These are phyloP conservation scores for Rubia yunnanensis DNA, from an alignment of 257 asterid species.

Conservation along the genomic window DNA sequence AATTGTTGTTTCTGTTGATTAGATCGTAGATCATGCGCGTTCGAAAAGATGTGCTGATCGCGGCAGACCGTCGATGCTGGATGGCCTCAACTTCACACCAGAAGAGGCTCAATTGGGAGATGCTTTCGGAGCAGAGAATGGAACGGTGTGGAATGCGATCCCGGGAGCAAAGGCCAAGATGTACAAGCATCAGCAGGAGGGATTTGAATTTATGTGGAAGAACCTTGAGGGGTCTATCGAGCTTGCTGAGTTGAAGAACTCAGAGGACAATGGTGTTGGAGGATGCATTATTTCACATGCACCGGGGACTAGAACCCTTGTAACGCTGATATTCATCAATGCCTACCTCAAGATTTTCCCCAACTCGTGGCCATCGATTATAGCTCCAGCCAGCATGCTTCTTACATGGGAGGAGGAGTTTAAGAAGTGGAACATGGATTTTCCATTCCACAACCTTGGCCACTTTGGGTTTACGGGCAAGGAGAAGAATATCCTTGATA, in stretches of 20 bases:
- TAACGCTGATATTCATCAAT: slow-evolving; percentile 41
- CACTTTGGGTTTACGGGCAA: slow-evolving; percentile 20
- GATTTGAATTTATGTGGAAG: slow-evolving; percentile 57
- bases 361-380: slow-evolving; percentile 34
- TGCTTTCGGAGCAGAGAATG: slow-evolving; percentile 1
- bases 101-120: slow-evolving; percentile 4
- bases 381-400: slow-evolving; percentile 58
- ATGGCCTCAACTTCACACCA: slow-evolving; percentile 12
- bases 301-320: slow-evolving; percentile 61
- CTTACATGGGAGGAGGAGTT: slow-evolving; percentile 67
- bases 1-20: neutral
- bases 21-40: slow-evolving; percentile 17
- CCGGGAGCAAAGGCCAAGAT: slow-evolving; percentile 27
- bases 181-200: slow-evolving; percentile 59
- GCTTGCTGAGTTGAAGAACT: slow-evolving; percentile 26
- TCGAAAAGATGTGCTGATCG: slow-evolving; percentile 2
- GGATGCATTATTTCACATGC: slow-evolving; percentile 76
- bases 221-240: slow-evolving; percentile 42
- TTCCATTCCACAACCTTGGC: slow-evolving; percentile 44
- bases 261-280: slow-evolving; percentile 27
- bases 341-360: slow-evolving; percentile 43
- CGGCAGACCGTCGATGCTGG: slow-evolving; percentile 9
- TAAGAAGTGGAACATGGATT: slow-evolving; percentile 43
- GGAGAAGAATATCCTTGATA: slow-evolving; percentile 17
- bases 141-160: slow-evolving; percentile 46